phyloP scores from a whole-genome alignment of 208 protist genomes.

The Trypanosoma cruzi region DNA sequence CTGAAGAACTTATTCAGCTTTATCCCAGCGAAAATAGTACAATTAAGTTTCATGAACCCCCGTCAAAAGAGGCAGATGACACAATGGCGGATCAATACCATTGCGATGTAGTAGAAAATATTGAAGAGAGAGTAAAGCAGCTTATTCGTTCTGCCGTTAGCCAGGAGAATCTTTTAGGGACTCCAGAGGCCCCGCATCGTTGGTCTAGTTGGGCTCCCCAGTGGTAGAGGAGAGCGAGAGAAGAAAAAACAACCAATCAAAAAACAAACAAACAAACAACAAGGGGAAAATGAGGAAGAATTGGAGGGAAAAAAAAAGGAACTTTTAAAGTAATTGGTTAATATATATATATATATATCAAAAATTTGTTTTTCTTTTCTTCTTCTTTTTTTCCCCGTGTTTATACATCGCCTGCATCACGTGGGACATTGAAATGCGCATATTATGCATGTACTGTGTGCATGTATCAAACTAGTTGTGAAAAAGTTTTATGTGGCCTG shows the following conservation, averaged over 20 bases:
- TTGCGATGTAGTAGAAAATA: constrained; percentile 15
- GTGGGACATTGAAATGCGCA: no score
- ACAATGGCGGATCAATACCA: neutral
- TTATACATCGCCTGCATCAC: no score
- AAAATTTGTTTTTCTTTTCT: neutral
- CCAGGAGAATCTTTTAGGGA: constrained; percentile 49
- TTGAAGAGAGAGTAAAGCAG: constrained; percentile 43
- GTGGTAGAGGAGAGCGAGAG: constrained; percentile 40
- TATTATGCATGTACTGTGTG: no score
- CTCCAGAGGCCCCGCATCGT: constrained; percentile 46
- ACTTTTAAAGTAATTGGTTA: no score
- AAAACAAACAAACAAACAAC: no score
- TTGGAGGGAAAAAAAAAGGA: neutral
- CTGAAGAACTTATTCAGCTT: constrained; percentile 13
- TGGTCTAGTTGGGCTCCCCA: constrained; percentile 79
- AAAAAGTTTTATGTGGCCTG: no score
- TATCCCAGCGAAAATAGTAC: neutral
- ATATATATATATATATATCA: no score
- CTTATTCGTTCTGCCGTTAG: constrained; percentile 57
- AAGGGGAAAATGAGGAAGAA: neutral
- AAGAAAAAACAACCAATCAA: neutral
- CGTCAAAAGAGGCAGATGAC: constrained; percentile 8
- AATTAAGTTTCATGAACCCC: no score
- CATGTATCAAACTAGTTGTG: no score
- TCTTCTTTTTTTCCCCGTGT: neutral